Conservation (phyloP, 2,329 filamentous ascomycete genomes). For the Cercospora brassicicola region DNA sequence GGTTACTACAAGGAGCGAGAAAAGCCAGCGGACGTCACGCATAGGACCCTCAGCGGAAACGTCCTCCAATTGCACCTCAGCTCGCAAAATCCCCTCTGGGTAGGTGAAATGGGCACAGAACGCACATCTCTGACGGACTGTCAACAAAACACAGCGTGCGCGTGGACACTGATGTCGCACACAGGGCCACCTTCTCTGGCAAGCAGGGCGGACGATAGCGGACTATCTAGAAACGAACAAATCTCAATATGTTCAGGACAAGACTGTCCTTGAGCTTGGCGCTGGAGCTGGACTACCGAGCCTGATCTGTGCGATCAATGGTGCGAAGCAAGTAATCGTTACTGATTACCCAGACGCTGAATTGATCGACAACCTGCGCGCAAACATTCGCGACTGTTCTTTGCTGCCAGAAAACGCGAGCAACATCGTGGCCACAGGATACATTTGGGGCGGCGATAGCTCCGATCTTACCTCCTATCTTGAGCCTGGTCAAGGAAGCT, state of each 20-base stretch:
- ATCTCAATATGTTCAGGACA: slow-evolving; percentile 59
- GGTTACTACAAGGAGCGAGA: slow-evolving; percentile 78
- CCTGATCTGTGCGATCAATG: slow-evolving; percentile 71
- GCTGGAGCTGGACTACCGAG: slow-evolving; percentile 77
- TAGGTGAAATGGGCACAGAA: slow-evolving; percentile 41
- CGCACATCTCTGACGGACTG: neutral
- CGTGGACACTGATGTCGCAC: slow-evolving; percentile 7
- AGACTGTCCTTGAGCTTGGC: slow-evolving; percentile 82
- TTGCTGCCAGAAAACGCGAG: slow-evolving; percentile 40
- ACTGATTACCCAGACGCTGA: slow-evolving; percentile 85
- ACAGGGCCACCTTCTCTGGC: slow-evolving; percentile 84
- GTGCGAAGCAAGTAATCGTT: slow-evolving; percentile 67
- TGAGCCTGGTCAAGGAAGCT: slow-evolving; percentile 37
- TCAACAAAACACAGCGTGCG: neutral
- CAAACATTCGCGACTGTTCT: slow-evolving; percentile 67
- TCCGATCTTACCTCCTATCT: slow-evolving; percentile 61
- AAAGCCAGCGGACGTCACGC: slow-evolving; percentile 69
- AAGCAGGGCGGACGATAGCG: slow-evolving; percentile 76
- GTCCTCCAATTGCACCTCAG: slow-evolving; percentile 73
- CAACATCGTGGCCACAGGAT: slow-evolving; percentile 58
- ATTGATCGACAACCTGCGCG: slow-evolving; percentile 74
- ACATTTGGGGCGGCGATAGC: slow-evolving; percentile 76
- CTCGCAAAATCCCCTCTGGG: slow-evolving; percentile 83
- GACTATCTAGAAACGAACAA: slow-evolving; percentile 72
- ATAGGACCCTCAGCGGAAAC: slow-evolving; percentile 67